Percentiles rank a stretch among this genome's conserved stretches.
phyloP scores from a whole-genome alignment of 768 basidiomycete species.

The Paxillus involutus region DNA sequence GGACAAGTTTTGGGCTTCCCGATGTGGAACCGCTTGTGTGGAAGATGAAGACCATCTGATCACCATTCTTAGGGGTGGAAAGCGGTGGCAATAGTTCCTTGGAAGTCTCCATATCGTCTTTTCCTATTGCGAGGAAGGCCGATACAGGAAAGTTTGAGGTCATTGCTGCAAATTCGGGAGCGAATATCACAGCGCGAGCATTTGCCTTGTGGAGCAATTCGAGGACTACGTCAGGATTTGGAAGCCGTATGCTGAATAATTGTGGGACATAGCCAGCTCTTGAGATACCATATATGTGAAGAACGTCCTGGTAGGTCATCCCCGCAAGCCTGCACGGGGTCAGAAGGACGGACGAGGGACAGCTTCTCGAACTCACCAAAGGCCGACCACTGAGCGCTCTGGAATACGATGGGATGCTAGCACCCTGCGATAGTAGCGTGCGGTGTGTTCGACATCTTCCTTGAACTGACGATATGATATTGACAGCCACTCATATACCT shows the following conservation, averaged over 20 bases:
- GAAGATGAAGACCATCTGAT: constrained; percentile 64
- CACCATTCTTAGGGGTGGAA: constrained; percentile 28
- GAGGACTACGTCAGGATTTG: constrained; percentile 68
- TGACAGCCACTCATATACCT: constrained; percentile 53
- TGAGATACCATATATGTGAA: constrained; percentile 74
- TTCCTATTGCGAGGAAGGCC: constrained; percentile 43
- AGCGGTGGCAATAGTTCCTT: constrained; percentile 44
- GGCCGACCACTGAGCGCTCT: constrained; percentile 61
- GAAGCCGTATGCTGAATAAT: constrained; percentile 74
- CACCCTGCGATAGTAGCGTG: constrained; percentile 60
- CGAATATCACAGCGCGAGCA: constrained; percentile 65
- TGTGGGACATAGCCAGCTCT: constrained; percentile 79
- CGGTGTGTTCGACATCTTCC: constrained; percentile 61
- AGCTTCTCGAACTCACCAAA: constrained; percentile 53
- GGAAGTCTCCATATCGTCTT: constrained; percentile 37
- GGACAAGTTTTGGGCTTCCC: constrained; percentile 80
- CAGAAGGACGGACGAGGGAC: constrained; percentile 3
- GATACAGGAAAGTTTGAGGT: constrained; percentile 49
- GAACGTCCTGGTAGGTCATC: constrained; percentile 66
- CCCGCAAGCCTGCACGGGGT: constrained; percentile 60
- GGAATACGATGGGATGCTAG: constrained; percentile 48
- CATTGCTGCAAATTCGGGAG: constrained; percentile 50
- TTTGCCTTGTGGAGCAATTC: constrained; percentile 65
- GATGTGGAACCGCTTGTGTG: constrained; percentile 84
- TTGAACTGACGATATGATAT: constrained; percentile 68